Conservation (phyloP, 2,329 filamentous ascomycete species). For the Drechslerella dactyloides region DNA sequence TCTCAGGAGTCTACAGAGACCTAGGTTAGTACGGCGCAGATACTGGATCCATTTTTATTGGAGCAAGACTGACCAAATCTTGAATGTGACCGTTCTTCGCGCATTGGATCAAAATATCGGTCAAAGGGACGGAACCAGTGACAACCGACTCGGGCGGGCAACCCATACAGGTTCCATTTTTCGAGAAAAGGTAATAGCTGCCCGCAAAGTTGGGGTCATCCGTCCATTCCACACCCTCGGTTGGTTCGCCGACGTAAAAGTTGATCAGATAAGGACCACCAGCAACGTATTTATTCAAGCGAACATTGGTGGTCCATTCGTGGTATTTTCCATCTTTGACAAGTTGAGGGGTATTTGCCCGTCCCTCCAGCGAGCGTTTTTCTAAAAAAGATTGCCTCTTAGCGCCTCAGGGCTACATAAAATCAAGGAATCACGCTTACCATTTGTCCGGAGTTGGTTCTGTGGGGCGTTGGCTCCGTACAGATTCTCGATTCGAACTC, state of each 20-base stretch:
- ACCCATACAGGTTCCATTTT: conserved; percentile 29
- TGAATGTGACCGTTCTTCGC: conserved; percentile 20
- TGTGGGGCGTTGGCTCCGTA: conserved; percentile 37
- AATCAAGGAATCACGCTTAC: conserved; percentile 9
- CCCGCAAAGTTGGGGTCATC: conserved; percentile 39
- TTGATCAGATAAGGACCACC: conserved; percentile 34
- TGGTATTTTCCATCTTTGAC: conserved; percentile 29
- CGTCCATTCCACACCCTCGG: conserved; percentile 27
- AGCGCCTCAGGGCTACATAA: neutral
- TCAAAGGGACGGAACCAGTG: conserved; percentile 38
- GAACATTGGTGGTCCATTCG: conserved; percentile 45
- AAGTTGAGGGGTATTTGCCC: conserved; percentile 2
- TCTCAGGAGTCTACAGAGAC: conserved; percentile 22
- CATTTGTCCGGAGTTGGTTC: conserved; percentile 18
- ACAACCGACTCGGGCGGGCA: conserved; percentile 26
- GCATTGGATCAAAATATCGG: conserved; percentile 25
- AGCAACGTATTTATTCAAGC: conserved; percentile 29
- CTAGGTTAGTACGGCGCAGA: neutral
- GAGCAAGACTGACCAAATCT: conserved; percentile 23
- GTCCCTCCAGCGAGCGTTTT: conserved; percentile 10
- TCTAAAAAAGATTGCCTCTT: neutral
- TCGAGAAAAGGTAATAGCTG: conserved; percentile 43
- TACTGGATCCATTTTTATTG: neutral
- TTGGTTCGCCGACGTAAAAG: conserved; percentile 27
- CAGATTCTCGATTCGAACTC: conserved; percentile 26